phyloP scores from a whole-genome alignment of 371 early-diverging fungal species.

The Gilbertella persicaria region DNA sequence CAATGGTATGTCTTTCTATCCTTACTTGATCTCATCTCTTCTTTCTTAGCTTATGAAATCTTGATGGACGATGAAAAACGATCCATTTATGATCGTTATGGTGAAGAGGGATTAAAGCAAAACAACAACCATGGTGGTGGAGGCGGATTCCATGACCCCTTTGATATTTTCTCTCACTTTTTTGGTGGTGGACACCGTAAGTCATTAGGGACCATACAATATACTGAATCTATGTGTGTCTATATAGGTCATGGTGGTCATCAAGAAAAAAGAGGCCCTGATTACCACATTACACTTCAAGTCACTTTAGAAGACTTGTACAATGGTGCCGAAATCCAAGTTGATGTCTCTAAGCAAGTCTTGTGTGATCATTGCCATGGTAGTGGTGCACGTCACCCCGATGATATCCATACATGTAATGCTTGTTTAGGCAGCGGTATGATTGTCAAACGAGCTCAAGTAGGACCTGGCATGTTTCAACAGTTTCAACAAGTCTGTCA shows the following conservation, averaged over 20 bases:
- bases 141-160: slow-evolving; percentile 81
- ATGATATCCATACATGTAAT: slow-evolving; percentile 82
- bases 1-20: slow-evolving; percentile 58
- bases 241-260: slow-evolving; percentile 29
- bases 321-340: slow-evolving; percentile 77
- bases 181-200: slow-evolving; percentile 66
- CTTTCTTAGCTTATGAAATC: slow-evolving; percentile 81
- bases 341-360: slow-evolving; percentile 92
- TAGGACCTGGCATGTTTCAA: slow-evolving; percentile 93
- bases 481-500: slow-evolving; percentile 93
- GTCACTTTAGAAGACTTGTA: slow-evolving; percentile 92
- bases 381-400: slow-evolving; percentile 82
- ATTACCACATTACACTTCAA: slow-evolving; percentile 70
- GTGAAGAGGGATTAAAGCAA: slow-evolving; percentile 87
- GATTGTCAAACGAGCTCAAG: slow-evolving; percentile 77
- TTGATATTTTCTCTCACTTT: slow-evolving; percentile 92
- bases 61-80: slow-evolving; percentile 86
- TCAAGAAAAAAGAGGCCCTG: slow-evolving; percentile 81
- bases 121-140: slow-evolving; percentile 68
- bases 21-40: neutral
- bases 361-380: slow-evolving; percentile 94
- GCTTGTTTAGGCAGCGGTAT: slow-evolving; percentile 84
- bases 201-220: neutral
- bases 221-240: slow-evolving; percentile 4
- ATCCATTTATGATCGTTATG: slow-evolving; percentile 77